Percentiles rank a stretch among this genome's conserved stretches.
phyloP scores from a whole-genome alignment of 345 rosid genomes.

The Eutrema yunnanense region DNA sequence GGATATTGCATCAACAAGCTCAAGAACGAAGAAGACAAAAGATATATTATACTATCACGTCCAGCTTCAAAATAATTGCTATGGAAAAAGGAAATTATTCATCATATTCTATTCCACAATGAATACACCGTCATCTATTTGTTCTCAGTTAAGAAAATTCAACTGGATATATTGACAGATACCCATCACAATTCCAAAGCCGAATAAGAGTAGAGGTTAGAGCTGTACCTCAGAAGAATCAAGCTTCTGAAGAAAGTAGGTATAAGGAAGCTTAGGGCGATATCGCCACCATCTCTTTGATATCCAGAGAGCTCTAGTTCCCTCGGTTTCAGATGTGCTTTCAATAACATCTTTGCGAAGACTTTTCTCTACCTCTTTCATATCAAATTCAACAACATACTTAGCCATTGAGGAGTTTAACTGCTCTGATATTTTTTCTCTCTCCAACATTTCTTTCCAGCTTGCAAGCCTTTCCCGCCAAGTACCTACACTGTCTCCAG shows the following conservation, averaged over 20 bases:
- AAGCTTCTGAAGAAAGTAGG: constrained; percentile 88
- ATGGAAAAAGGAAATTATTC: neutral
- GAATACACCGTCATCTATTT: neutral
- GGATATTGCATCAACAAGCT: constrained; percentile 12
- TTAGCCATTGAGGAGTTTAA: constrained; percentile 54
- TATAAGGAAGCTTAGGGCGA: constrained; percentile 89
- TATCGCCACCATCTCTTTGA: constrained; percentile 98
- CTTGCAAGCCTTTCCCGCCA: constrained; percentile 74
- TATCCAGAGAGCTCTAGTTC: constrained; percentile 88
- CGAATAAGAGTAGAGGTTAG: neutral
- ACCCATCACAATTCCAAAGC: neutral
- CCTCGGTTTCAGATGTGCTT: constrained; percentile 50
- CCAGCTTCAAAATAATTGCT: neutral
- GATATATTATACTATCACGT: neutral
- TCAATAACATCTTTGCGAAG: constrained; percentile 72
- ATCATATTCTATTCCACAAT: neutral
- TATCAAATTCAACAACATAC: constrained; percentile 93
- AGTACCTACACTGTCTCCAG: constrained; percentile 35
- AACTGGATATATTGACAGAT: neutral
- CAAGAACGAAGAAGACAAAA: neutral
- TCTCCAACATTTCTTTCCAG: constrained; percentile 67
- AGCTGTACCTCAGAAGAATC: constrained; percentile 74
- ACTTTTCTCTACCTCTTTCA: constrained; percentile 95
- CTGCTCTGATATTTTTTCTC: constrained; percentile 65
- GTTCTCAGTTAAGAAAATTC: neutral